Conservation (phyloP, 768 basidiomycete genomes). For the Tricholoma matsutake region DNA sequence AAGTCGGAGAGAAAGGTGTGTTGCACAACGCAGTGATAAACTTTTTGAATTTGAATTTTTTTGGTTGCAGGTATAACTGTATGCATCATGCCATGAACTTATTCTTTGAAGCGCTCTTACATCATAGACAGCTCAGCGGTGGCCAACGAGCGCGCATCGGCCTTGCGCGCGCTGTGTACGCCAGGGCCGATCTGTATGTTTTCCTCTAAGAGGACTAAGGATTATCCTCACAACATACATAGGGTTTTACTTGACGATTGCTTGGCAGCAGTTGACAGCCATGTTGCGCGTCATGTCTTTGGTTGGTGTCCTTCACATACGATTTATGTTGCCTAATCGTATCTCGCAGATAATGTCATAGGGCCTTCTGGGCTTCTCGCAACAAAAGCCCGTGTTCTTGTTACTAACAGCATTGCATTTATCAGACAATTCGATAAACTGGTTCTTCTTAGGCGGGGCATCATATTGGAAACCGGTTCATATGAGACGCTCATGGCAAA, state of each 20-base stretch:
- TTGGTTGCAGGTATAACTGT: slow-evolving; percentile 51
- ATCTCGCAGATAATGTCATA: slow-evolving; percentile 67
- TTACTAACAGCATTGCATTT: slow-evolving; percentile 88
- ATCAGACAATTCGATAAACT: slow-evolving; percentile 74
- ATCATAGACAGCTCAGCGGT: slow-evolving; percentile 57
- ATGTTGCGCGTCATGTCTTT: slow-evolving; percentile 84
- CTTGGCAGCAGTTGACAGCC: slow-evolving; percentile 81
- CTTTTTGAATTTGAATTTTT: not conserved
- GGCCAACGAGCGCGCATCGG: slow-evolving; percentile 83
- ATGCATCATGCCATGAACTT: slow-evolving; percentile 15
- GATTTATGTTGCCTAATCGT: not conserved
- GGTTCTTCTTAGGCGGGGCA: slow-evolving; percentile 73
- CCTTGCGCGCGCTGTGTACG: slow-evolving; percentile 87
- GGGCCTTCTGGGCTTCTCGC: slow-evolving; percentile 82
- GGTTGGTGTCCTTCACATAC: slow-evolving; percentile 38
- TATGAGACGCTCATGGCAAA: slow-evolving; percentile 60
- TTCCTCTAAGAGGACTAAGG: not conserved
- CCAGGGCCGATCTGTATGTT: slow-evolving; percentile 81
- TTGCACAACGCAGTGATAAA: not conserved
- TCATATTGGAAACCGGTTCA: slow-evolving; percentile 74
- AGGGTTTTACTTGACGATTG: slow-evolving; percentile 88
- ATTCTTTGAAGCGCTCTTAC: not conserved
- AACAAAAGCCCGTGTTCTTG: slow-evolving; percentile 78
- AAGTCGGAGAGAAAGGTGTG: slow-evolving; percentile 82
- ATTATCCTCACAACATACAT: not conserved